Base-by-base conservation (phyloP, 331 rosid genomes). In the Cydonia oblonga region DNA sequence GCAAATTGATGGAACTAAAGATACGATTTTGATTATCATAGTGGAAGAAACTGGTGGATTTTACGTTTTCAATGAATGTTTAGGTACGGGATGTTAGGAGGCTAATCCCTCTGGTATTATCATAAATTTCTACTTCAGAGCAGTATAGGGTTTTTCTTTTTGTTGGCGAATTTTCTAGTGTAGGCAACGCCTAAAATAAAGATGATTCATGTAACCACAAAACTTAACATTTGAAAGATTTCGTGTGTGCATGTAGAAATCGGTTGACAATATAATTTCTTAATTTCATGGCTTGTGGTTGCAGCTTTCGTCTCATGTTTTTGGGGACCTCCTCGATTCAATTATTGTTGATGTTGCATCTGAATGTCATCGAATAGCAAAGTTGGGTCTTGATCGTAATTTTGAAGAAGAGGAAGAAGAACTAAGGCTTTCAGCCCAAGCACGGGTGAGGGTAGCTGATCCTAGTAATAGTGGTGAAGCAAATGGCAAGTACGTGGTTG, bases 361-460 rank as follows among this genome's bases (percentile, higher is more conserved):
- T 14, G 99, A 95, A 75, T 95, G 88, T 76, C 99, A 95, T 59
- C 88, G 99, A 73, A 83, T 91, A 76, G 96, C 96, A 40, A 86
- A 83, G 81, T 77, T 95, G 64, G 96, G 96, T 10, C 99, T 95
- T 79, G 99, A 95, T 74, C 89, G 86, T 22, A 95, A 91, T 83
- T 68, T 88, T 82, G 99, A 95, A 63, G 97, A 91, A 81, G 97
- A 90, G 82, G 99, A 95, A 72, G 99, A 90, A 82, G 99, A 95
- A 77, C 38, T 95, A 83, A 91, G 87, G 86, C 76, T 91, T 68
- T 95, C 99, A 64, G 84, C 90, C 52, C 89, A 90, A 73, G 99
- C 99, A 72, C 84, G 99, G 81, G 90, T 72, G 42, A 88, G 92
- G 81, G 89, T 88, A 22, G 96, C 97, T 24, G 96, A 95, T 87